Base-by-base conservation (phyloP, 768 basidiomycete species). In the Serpula lacrymans region DNA sequence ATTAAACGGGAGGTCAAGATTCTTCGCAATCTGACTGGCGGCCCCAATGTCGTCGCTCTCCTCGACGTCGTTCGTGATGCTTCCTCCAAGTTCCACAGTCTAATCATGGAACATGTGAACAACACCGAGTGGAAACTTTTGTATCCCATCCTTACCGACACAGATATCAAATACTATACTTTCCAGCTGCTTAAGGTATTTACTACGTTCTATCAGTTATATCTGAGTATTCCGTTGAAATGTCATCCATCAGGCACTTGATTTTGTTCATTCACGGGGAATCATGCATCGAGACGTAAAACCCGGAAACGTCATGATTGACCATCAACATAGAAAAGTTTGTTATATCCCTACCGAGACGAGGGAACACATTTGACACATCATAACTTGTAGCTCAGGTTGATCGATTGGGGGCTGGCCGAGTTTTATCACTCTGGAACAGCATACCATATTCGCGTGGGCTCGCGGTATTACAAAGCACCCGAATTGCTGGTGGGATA, bases 391-490 rank as follows among this genome's bases (percentile, higher is more conserved):
- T 46, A 77, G 76, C 54, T 77, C 34, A 64, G 72, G 18, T 57
- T 86, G 43, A 86, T 85, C 46, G 84, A 86, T 61, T 86, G 84
- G 84, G 84, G 84, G 24, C 59, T 86, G 40, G 84, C 82, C 25
- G 84, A 86, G 55, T 86, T 86, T 59, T 86, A 85, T 56, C 81
- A 84, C 50, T 77, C 82, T 2, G 72, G 72, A 34, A 79, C 76
- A 33, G 74, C 82, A 25, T 84, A 84, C 62, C 83, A 85, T 53
- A 80, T 85, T 43, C 74, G 84, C 22, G 84, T 85, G 16, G 82
- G 82, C 14, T 77, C 74, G 38, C 69, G 82, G 50, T 84, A 84
- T 59, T 86, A 81, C 70, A 84, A 86, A 57, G 81, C 80, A 6
- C 84, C 83, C 4, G 83, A 86, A 54, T 58, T 85, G 28, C 65